Conservation (phyloP, 108 stramenopile genomes). For the Skeletonema tropicum region DNA sequence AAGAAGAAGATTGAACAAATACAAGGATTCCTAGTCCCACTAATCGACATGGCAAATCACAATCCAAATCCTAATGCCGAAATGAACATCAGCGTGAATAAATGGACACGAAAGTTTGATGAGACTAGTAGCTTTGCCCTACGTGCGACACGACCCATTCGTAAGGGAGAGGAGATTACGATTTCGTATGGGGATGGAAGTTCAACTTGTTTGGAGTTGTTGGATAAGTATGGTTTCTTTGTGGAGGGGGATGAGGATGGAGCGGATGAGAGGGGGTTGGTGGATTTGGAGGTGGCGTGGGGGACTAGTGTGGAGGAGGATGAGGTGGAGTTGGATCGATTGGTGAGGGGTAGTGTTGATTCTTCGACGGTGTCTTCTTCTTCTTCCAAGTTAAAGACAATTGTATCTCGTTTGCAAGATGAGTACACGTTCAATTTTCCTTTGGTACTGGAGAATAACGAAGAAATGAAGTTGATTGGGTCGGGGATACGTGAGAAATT, state of each 20-base stretch:
- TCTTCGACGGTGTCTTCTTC: neutral
- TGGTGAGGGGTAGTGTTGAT: neutral
- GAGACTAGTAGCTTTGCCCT: constrained; percentile 13
- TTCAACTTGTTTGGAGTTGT: constrained; percentile 16
- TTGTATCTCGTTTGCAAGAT: constrained; percentile 6
- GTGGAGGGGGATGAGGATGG: neutral
- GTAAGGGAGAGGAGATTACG: constrained; percentile 16
- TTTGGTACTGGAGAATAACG: neutral
- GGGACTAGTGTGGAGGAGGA: constrained; percentile 7
- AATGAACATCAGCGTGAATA: constrained; percentile 24
- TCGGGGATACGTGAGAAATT: constrained; percentile 4
- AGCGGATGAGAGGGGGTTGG: constrained; percentile 1
- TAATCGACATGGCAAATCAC: constrained; percentile 39
- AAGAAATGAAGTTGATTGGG: neutral
- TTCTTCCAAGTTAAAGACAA: neutral
- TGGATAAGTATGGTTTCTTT: constrained; percentile 39
- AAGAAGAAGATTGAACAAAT: constrained; percentile 20
- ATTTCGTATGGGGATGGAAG: constrained; percentile 29
- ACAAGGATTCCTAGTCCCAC: constrained; percentile 21
- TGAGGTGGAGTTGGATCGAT: constrained; percentile 11
- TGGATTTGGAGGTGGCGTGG: constrained; percentile 18
- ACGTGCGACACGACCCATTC: constrained; percentile 9
- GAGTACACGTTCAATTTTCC: neutral
- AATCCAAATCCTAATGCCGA: constrained; percentile 17
- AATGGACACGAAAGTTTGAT: constrained; percentile 25